phyloP scores from a whole-genome alignment of 768 basidiomycete genomes.

The Termitomyces eurrhizus region DNA sequence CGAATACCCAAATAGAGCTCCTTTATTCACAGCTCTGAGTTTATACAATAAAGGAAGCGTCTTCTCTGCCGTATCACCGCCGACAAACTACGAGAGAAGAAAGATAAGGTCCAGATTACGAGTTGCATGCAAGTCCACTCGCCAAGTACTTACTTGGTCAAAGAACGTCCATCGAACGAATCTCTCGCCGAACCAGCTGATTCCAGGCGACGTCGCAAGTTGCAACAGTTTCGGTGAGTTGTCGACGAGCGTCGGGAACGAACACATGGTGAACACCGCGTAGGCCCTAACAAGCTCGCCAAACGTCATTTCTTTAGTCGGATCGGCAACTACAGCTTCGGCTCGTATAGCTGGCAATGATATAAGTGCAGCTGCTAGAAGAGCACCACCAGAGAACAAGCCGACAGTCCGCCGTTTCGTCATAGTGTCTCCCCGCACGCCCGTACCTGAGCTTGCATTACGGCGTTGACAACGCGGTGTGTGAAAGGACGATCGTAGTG shows the following conservation, averaged over 20 bases:
- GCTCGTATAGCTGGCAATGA: constrained; percentile 14
- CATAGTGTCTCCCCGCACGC: neutral
- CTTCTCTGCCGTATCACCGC: constrained; percentile 75
- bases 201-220: constrained; percentile 49
- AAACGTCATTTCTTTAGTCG: constrained; percentile 23
- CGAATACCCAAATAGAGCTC: constrained; percentile 76
- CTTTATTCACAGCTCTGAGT: constrained; percentile 67
- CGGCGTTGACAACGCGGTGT: constrained; percentile 9
- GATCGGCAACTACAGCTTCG: constrained; percentile 12
- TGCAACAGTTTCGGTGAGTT: constrained; percentile 64
- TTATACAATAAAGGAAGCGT: constrained; percentile 59
- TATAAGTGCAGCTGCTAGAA: constrained; percentile 14
- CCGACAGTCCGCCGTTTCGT: constrained; percentile 3
- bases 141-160: constrained; percentile 49
- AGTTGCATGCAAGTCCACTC: constrained; percentile 10
- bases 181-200: constrained; percentile 61
- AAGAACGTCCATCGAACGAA: constrained; percentile 83
- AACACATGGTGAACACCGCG: constrained; percentile 78
- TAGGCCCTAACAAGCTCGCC: constrained; percentile 63
- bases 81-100: constrained; percentile 62
- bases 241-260: constrained; percentile 74
- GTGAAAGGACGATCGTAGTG: neutral
- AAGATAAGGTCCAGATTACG: neutral
- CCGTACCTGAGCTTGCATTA: constrained; percentile 4
- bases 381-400: constrained; percentile 9